Evolutionary conservation across 2,329 filamentous ascomycete genomes (phyloP).

Genomic region (Stenocarpella maydis): DNA sequence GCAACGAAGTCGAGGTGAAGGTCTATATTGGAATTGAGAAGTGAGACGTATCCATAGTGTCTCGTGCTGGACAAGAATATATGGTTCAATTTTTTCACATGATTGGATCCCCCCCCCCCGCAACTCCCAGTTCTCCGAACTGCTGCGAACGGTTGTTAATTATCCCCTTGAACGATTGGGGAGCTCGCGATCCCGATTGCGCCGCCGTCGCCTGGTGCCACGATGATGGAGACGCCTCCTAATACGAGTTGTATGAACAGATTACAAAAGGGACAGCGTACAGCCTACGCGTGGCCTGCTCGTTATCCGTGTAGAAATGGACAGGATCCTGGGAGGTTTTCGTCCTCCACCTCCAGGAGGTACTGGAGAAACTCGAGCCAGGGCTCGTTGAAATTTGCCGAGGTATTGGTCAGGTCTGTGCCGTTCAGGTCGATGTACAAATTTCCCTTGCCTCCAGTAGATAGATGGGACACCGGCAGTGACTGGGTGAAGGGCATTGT

Average conservation of each 20-base stretch:
- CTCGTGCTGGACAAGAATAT: not conserved
- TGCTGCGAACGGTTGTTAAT: not conserved
- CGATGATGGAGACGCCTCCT: conserved; percentile 56
- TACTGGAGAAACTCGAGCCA: conserved; percentile 25
- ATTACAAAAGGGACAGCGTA: conserved; percentile 62
- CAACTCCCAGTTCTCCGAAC: not conserved
- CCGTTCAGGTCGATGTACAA: conserved; percentile 9
- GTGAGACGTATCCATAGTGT: conserved; percentile 18
- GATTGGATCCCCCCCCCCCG: no score
- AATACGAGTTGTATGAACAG: conserved; percentile 62
- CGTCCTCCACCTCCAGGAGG: conserved; percentile 6
- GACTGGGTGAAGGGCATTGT: conserved; percentile 26
- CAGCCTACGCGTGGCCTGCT: conserved; percentile 59
- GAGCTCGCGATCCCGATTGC: conserved; percentile 43
- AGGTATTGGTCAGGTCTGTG: not conserved
- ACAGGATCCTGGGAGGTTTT: conserved; percentile 63
- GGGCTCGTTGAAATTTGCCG: conserved; percentile 17
- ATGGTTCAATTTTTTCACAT: not conserved
- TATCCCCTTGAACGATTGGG: conserved; percentile 39
- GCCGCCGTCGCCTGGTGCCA: conserved; percentile 58
- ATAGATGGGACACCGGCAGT: conserved; percentile 7
- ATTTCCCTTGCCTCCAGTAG: conserved; percentile 1
- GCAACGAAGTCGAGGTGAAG: conserved; percentile 79
- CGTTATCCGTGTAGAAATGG: conserved; percentile 64
- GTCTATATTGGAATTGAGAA: conserved; percentile 59